phyloP scores from a whole-genome alignment of 768 basidiomycete genomes.

The Boletus vermiculosoides region DNA sequence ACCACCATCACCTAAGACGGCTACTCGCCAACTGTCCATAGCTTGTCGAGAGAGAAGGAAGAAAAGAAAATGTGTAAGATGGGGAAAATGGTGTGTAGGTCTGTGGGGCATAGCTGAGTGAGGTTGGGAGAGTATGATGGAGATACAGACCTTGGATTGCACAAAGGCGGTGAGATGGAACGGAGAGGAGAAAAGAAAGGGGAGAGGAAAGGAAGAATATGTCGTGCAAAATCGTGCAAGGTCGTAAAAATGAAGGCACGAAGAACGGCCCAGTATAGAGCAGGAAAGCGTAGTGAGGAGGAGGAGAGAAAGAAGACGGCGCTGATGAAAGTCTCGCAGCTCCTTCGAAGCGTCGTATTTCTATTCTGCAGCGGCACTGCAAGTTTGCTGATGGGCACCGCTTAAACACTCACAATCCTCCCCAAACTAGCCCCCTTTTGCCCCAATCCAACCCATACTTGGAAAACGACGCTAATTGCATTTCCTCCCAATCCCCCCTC shows the following conservation, averaged over 20 bases:
- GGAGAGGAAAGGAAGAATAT: conserved; percentile 39
- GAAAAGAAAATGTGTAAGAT: conserved; percentile 24
- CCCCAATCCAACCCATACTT: conserved; percentile 9
- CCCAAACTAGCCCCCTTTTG: conserved; percentile 13
- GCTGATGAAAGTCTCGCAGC: conserved; percentile 34
- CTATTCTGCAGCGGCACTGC: conserved; percentile 31
- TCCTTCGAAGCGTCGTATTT: conserved; percentile 34
- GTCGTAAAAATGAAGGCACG: conserved; percentile 54
- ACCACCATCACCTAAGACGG: conserved; percentile 95
- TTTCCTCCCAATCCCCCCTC: conserved; percentile 6
- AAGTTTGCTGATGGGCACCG: conserved; percentile 22
- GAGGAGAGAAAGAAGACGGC: conserved; percentile 31
- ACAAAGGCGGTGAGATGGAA: conserved; percentile 33
- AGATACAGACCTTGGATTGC: conserved; percentile 30
- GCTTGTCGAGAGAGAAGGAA: conserved; percentile 31
- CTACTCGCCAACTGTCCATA: conserved; percentile 96
- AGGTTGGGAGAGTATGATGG: conserved; percentile 17
- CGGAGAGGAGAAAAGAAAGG: conserved; percentile 38
- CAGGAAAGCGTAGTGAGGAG: conserved; percentile 24
- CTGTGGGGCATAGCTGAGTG: conserved; percentile 22
- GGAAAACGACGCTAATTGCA: not conserved
- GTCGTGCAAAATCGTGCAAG: conserved; percentile 70
- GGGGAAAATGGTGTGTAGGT: conserved; percentile 27
- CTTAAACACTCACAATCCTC: conserved; percentile 12
- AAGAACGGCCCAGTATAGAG: conserved; percentile 26